Evolutionary conservation across 225 moss, liverwort and hornwort species (phyloP).

Genomic region (Bryum argenteum): DNA sequence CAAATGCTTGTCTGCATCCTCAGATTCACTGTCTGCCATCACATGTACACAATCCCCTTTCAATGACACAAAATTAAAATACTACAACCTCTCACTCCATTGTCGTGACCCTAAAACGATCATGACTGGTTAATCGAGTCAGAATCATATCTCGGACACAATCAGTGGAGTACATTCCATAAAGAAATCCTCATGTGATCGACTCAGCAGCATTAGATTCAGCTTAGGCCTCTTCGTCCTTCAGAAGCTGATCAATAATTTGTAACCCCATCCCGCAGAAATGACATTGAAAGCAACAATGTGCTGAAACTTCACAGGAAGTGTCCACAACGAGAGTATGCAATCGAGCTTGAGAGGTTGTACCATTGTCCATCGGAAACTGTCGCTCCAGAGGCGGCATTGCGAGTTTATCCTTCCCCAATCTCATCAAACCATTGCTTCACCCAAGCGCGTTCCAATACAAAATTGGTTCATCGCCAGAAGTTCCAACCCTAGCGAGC

Average conservation of each 20-base stretch:
- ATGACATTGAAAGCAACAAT: conserved; percentile 6
- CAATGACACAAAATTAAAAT: conserved; percentile 2
- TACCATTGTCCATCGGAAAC: conserved; percentile 33
- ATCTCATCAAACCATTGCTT: neutral
- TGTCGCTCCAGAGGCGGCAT: conserved; percentile 46
- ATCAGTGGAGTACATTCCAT: neutral
- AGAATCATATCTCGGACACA: neutral
- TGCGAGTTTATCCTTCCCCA: neutral
- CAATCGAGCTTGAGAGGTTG: neutral
- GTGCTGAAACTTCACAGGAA: neutral
- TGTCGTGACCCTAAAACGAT: neutral
- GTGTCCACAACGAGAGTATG: neutral
- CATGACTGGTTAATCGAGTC: neutral
- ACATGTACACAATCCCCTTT: neutral
- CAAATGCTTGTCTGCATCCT: conserved; percentile 52
- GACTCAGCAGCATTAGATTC: neutral
- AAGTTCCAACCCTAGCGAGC: conserved; percentile 30
- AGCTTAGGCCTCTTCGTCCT: no score
- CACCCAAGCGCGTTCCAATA: neutral
- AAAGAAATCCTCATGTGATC: neutral
- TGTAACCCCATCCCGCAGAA: neutral
- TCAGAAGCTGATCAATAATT: neutral
- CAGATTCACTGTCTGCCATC: conserved; percentile 46
- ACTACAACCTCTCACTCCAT: neutral
- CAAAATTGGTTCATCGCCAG: neutral